Evolutionary conservation across 2,329 filamentous ascomycete genomes (phyloP).

Genomic region (Botrytis hyacinthi): DNA sequence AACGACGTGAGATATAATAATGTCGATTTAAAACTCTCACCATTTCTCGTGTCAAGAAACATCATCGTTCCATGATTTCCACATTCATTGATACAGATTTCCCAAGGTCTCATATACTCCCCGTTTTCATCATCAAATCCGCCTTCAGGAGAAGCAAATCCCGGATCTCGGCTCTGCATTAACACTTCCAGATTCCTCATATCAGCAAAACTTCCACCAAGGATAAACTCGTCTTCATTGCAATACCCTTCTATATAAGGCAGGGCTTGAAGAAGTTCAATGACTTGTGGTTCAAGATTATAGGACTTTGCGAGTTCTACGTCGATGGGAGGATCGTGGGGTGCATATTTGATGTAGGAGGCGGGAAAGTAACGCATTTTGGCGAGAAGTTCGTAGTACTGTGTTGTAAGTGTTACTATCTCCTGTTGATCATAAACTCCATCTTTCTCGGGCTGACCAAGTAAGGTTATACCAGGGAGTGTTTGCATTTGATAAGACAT

Average conservation of each 20-base stretch:
- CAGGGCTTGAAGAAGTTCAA: slow-evolving; percentile 22
- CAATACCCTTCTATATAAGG: slow-evolving; percentile 20
- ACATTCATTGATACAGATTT: slow-evolving; percentile 3
- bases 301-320: slow-evolving; percentile 16
- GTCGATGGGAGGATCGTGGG: slow-evolving; percentile 23
- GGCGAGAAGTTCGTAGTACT: slow-evolving; percentile 24
- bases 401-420: slow-evolving; percentile 16
- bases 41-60: slow-evolving; percentile 14
- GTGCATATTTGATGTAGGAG: slow-evolving; percentile 22
- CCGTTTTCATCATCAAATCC: slow-evolving; percentile 18
- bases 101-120: slow-evolving; percentile 11
- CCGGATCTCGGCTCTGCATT: slow-evolving; percentile 22
- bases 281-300: slow-evolving; percentile 21
- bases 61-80: background rate
- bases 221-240: slow-evolving; percentile 24
- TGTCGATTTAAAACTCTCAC: background rate
- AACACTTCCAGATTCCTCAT: slow-evolving; percentile 16
- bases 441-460: background rate
- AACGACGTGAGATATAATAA: background rate
- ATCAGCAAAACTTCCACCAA: slow-evolving; percentile 23
- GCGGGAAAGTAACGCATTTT: slow-evolving; percentile 23
- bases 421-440: slow-evolving; percentile 15
- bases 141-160: slow-evolving; percentile 1
- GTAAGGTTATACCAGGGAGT: background rate
- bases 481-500: slow-evolving; percentile 1